Evolutionary conservation across 305 asterid genomes (phyloP).

Genomic region (Euphrasia arctica): DNA sequence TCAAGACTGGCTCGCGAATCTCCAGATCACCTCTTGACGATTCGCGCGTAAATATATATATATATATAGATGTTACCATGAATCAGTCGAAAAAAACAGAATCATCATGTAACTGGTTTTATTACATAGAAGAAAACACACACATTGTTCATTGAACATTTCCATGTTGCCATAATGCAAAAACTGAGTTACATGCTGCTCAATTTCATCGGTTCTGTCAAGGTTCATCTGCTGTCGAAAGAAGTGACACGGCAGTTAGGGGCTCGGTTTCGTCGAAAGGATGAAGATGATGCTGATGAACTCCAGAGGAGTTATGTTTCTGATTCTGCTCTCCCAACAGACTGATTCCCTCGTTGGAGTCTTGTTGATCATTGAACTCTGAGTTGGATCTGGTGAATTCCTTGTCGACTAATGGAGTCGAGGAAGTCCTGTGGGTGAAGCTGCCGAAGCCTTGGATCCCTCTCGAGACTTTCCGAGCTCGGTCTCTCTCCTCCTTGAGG

Average conservation of each 20-base stretch:
- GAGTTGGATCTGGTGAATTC: conserved; percentile 55
- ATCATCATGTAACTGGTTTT: too few relatives aligned
- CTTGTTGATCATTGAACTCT: conserved; percentile 31
- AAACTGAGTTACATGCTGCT: background rate
- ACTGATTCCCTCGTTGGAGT: conserved; percentile 38
- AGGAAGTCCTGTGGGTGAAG: conserved; percentile 39
- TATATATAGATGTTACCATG: too few relatives aligned
- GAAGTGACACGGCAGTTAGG: conserved; percentile 41
- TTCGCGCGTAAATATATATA: too few relatives aligned
- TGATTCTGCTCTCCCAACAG: conserved; percentile 38
- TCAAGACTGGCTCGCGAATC: conserved; percentile 73
- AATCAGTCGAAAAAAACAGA: too few relatives aligned
- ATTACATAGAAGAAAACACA: too few relatives aligned
- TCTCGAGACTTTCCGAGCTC: conserved; percentile 60
- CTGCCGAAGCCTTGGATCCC: conserved; percentile 91
- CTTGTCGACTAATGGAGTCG: conserved; percentile 1
- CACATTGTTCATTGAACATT: too few relatives aligned
- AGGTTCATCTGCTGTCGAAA: conserved; percentile 31
- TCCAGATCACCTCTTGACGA: conserved; percentile 18
- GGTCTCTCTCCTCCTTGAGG: conserved; percentile 73
- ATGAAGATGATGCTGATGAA: conserved; percentile 34
- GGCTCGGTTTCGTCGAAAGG: conserved; percentile 38
- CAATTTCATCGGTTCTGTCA: conserved; percentile 7
- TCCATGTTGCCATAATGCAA: background rate
- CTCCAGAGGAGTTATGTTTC: conserved; percentile 12